Evolutionary conservation across 495 filamentous ascomycete species (phyloP).

Genomic region (Chaetomidium leptoderma): DNA sequence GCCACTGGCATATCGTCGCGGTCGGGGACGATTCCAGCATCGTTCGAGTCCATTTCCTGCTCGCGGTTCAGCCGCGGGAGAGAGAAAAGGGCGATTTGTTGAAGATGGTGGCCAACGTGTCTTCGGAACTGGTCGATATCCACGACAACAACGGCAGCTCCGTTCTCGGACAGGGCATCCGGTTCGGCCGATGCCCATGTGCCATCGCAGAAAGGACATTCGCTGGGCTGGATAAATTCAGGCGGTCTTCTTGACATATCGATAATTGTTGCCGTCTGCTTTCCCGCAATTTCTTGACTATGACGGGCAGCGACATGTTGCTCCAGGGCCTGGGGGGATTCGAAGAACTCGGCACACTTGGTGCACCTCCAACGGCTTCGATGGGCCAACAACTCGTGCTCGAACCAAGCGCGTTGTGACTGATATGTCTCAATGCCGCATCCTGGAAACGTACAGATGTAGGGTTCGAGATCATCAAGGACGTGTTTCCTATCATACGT

Average conservation of each 20-base stretch:
- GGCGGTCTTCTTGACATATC: not conserved
- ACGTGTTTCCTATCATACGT: no score
- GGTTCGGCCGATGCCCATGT: not conserved
- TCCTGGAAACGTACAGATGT: no score
- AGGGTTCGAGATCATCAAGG: no score
- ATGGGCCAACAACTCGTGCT: not conserved
- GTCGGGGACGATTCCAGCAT: no score
- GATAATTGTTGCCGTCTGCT: not conserved
- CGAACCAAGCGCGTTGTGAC: no score
- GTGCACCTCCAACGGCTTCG: not conserved
- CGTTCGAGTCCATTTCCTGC: not conserved
- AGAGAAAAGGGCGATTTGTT: not conserved
- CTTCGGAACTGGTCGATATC: not conserved
- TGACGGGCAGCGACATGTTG: not conserved
- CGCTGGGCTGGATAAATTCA: not conserved
- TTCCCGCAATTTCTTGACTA: not conserved
- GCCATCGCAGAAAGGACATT: not conserved
- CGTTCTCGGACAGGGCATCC: not conserved
- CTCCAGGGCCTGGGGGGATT: not conserved
- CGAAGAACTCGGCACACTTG: not conserved
- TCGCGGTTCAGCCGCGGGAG: not conserved
- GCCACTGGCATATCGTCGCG: no score
- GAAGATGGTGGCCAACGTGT: no score
- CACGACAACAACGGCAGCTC: not conserved
- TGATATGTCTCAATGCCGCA: no score